Evolutionary conservation across 2,329 filamentous ascomycete genomes (phyloP).

Genomic region (Colletotrichum trifolii): DNA sequence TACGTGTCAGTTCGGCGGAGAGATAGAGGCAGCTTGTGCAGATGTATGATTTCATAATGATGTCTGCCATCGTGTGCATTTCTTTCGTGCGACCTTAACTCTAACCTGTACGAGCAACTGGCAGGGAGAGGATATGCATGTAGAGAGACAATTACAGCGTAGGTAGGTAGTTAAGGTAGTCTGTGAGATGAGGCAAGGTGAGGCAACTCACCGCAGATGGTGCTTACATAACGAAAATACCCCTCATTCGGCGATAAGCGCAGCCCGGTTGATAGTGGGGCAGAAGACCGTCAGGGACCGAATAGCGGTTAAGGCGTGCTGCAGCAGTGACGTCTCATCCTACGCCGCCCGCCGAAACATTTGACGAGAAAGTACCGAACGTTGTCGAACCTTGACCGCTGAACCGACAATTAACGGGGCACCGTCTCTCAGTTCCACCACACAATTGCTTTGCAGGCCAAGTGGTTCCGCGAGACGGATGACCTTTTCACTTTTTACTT

Average conservation of each 20-base stretch:
- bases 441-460: not conserved
- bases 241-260: constrained; percentile 32
- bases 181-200: no score
- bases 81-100: no score
- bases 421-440: constrained; percentile 18
- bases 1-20: no score
- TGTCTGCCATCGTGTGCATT: no score
- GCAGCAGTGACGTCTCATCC: constrained; percentile 34
- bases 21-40: no score
- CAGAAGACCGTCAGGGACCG: constrained; percentile 14
- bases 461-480: not conserved
- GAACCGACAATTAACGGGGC: constrained; percentile 31
- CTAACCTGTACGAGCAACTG: no score
- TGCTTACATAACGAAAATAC: constrained; percentile 26
- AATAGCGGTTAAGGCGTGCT: constrained; percentile 18
- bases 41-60: no score
- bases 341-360: constrained; percentile 11
- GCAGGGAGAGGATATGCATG: not conserved
- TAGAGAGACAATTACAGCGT: no score
- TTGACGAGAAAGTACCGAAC: not conserved
- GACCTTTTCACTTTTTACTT: not conserved
- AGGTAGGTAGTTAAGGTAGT: no score
- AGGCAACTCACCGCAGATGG: no score
- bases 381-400: constrained; percentile 26
- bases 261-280: constrained; percentile 13